Percentiles rank a stretch among this genome's conserved stretches.
Evolutionary conservation across 805 yeast species (phyloP).

Genomic region (Spathaspora passalidarum): DNA sequence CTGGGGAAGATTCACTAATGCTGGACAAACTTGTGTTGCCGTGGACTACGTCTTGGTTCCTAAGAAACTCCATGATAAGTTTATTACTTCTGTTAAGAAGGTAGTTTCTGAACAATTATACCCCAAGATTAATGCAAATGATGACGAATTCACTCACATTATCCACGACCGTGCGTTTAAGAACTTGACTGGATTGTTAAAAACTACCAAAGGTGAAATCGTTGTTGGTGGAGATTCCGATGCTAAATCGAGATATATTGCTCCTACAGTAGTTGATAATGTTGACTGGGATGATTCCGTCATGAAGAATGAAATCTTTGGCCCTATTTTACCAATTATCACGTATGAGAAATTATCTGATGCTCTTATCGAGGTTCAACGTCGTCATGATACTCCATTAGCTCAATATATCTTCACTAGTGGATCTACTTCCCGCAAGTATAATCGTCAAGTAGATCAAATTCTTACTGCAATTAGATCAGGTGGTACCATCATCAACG

Average conservation of each 20-base stretch:
- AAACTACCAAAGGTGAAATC: constrained; percentile 50
- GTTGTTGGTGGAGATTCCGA: constrained; percentile 46
- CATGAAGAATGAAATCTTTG: constrained; percentile 79
- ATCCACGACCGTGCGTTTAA: constrained; percentile 53
- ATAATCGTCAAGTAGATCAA: constrained; percentile 39
- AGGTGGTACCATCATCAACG: constrained; percentile 72
- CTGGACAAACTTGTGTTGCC: constrained; percentile 91
- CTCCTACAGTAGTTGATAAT: constrained; percentile 71
- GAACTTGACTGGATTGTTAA: constrained; percentile 43
- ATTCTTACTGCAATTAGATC: constrained; percentile 59
- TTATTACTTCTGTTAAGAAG: constrained; percentile 40
- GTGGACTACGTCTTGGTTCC: constrained; percentile 82
- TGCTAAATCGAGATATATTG: constrained; percentile 44
- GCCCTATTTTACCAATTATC: constrained; percentile 79
- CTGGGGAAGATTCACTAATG: constrained; percentile 77
- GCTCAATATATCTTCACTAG: constrained; percentile 69
- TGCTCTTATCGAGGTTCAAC: constrained; percentile 42
- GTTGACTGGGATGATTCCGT: constrained; percentile 64
- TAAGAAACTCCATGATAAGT: constrained; percentile 49
- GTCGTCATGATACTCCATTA: constrained; percentile 69
- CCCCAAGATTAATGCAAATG: constrained; percentile 25
- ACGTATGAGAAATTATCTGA: constrained; percentile 45
- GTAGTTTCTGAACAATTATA: constrained; percentile 45
- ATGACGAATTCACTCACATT: constrained; percentile 50
- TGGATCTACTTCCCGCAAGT: constrained; percentile 41